These are phyloP conservation scores for Peronospora farinosa DNA, from an alignment of 352 stramenopile genomes.

Conservation along the genomic window DNA sequence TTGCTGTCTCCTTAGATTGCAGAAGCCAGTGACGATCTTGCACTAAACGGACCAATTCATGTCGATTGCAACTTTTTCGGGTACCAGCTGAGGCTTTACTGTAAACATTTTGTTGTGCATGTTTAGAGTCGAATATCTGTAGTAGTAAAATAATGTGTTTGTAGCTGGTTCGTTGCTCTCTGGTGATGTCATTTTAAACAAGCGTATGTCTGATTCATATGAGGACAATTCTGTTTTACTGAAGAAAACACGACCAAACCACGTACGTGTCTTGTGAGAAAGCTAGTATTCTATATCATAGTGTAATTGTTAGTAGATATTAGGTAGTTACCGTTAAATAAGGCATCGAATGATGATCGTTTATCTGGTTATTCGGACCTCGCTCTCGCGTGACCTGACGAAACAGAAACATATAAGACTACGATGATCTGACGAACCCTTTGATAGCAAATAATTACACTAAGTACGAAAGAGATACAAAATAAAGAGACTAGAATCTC, in stretches of 20 bases:
- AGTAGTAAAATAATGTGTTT: conserved; percentile 3
- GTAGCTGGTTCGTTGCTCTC: conserved; percentile 16
- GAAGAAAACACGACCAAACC: conserved; percentile 34
- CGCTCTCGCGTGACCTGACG: conserved; percentile 54
- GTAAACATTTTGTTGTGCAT: not conserved
- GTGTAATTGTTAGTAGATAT: not conserved
- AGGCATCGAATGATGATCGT: conserved; percentile 64
- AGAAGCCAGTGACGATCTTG: conserved; percentile 69
- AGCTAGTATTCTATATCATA: not conserved
- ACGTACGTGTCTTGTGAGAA: not conserved
- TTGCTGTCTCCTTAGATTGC: not conserved
- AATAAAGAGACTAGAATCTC: too few relatives aligned
- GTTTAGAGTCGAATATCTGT: too few relatives aligned
- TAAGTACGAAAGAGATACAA: too few relatives aligned
- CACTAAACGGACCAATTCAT: conserved; percentile 85
- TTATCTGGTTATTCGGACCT: conserved; percentile 47
- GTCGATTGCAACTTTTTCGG: conserved; percentile 88
- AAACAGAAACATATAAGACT: conserved; percentile 74
- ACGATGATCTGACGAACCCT: conserved; percentile 78
- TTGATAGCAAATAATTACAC: too few relatives aligned
- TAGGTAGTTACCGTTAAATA: not conserved
- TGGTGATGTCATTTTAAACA: conserved; percentile 71
- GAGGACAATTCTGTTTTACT: conserved; percentile 51
- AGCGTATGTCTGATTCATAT: conserved; percentile 85
- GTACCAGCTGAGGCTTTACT: conserved; percentile 80